Percentiles rank a stretch among this genome's conserved stretches.
Evolutionary conservation across 352 stramenopile species (phyloP).

Genomic region (Salisapilia sapeloensis): DNA sequence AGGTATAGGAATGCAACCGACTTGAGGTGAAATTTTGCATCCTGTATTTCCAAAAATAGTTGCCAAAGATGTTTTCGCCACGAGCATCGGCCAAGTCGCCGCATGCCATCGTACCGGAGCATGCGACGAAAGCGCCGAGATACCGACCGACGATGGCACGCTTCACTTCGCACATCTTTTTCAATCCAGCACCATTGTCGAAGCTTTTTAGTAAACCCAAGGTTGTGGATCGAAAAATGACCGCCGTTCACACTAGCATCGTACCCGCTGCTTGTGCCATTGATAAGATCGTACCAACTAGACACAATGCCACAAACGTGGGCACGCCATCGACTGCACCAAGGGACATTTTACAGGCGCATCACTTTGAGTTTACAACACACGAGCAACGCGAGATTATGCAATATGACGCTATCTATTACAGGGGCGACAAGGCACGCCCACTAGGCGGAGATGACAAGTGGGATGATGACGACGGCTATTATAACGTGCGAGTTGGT

Average conservation of each 20-base stretch:
- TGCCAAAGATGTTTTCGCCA: too few relatives aligned
- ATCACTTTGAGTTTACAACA: constrained; percentile 17
- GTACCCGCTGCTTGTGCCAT: neutral
- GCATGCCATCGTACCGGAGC: too few relatives aligned
- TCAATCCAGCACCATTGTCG: constrained; percentile 7
- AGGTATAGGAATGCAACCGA: too few relatives aligned
- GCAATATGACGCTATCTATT: constrained; percentile 27
- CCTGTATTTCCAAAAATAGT: too few relatives aligned
- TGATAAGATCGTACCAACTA: neutral
- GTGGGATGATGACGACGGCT: constrained; percentile 93
- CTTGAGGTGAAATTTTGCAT: too few relatives aligned
- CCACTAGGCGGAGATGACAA: constrained; percentile 37
- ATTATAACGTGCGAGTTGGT: constrained; percentile 91
- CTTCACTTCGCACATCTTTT: constrained; percentile 18
- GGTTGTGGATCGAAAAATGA: constrained; percentile 4
- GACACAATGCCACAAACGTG: neutral
- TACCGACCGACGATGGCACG: constrained; percentile 10
- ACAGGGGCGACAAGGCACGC: constrained; percentile 4
- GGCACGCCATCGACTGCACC: constrained; percentile 4
- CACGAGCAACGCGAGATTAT: constrained; percentile 35
- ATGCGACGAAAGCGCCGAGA: constrained; percentile 2
- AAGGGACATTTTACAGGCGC: constrained; percentile 10
- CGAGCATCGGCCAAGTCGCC: too few relatives aligned
- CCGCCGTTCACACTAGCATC: constrained; percentile 2
- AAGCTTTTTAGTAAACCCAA: constrained; percentile 1